Conservation (phyloP, 1,284 basidiomycete genomes). For the Sporisorium exsertum region DNA sequence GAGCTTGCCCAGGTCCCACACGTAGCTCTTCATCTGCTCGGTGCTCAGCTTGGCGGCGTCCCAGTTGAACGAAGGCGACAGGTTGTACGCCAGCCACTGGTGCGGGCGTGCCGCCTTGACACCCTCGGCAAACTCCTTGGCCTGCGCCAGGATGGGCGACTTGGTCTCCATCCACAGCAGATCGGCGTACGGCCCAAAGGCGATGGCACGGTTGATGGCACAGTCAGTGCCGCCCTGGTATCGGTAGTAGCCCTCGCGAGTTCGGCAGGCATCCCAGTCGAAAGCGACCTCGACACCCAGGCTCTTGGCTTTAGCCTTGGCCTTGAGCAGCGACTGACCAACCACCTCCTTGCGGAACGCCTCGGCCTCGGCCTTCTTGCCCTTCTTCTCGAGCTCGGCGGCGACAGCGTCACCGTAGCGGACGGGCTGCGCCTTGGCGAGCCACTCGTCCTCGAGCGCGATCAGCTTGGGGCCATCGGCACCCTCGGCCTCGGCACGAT, state of each 20-base stretch:
- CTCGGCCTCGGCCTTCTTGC: constrained; percentile 70
- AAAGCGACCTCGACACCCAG: constrained; percentile 82
- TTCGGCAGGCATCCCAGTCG: constrained; percentile 94
- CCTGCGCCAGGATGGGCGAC: constrained; percentile 92
- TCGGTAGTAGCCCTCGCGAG: constrained; percentile 94
- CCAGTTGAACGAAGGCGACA: constrained; percentile 72
- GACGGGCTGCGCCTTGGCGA: constrained; percentile 79
- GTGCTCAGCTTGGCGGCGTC: constrained; percentile 77
- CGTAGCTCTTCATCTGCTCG: constrained; percentile 87
- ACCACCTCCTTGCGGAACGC: constrained; percentile 77
- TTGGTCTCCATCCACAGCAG: constrained; percentile 83
- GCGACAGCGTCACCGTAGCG: constrained; percentile 83
- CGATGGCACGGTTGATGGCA: constrained; percentile 89
- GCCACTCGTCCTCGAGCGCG: constrained; percentile 89
- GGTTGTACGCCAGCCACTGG: constrained; percentile 69
- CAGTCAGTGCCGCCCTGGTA: constrained; percentile 97
- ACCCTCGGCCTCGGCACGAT: constrained; percentile 82
- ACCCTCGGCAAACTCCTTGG: constrained; percentile 84
- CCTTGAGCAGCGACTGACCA: constrained; percentile 78
- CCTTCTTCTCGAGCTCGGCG: constrained; percentile 78
- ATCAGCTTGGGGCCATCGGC: constrained; percentile 84
- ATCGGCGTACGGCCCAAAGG: constrained; percentile 93
- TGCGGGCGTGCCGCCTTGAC: constrained; percentile 62
- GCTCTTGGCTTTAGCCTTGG: constrained; percentile 81
- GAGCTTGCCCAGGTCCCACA: constrained; percentile 92